A percentile compares a stretch with the other conserved stretches of the same genome.
Conservation (phyloP, 2,329 filamentous ascomycete genomes). For the Pseudogymnoascus verrucosus region DNA sequence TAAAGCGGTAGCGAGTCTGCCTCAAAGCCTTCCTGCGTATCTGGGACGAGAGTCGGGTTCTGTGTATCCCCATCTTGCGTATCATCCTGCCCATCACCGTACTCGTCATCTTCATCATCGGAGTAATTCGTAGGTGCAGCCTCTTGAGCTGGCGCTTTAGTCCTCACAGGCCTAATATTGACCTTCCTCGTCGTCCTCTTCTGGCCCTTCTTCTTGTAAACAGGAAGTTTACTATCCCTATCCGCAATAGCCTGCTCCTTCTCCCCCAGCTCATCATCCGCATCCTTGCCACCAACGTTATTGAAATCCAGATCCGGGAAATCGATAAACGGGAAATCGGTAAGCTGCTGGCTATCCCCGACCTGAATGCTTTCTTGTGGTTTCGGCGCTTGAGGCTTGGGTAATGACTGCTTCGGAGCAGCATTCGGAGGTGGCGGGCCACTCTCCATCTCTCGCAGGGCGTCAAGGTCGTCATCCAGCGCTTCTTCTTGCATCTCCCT, state of each 20-base stretch:
- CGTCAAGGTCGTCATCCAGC: constrained; percentile 66
- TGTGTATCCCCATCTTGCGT: constrained; percentile 28
- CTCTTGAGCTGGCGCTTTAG: constrained; percentile 37
- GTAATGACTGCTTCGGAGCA: constrained; percentile 16
- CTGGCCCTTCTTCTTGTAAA: constrained; percentile 77
- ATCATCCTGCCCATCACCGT: constrained; percentile 33
- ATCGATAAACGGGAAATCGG: constrained; percentile 57
- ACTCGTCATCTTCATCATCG: constrained; percentile 27
- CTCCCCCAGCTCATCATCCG: constrained; percentile 44
- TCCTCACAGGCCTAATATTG: constrained; percentile 51
- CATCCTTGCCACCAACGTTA: constrained; percentile 31
- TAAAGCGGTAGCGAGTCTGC: background rate
- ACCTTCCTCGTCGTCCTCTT: constrained; percentile 67
- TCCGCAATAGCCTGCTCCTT: constrained; percentile 31
- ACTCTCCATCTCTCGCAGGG: constrained; percentile 60
- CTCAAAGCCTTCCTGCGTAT: constrained; percentile 13
- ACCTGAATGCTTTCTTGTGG: constrained; percentile 32
- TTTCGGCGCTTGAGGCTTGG: background rate
- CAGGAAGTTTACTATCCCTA: constrained; percentile 48
- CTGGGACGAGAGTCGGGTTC: constrained; percentile 13
- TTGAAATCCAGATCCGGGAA: background rate
- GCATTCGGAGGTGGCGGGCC: constrained; percentile 19
- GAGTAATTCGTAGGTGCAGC: constrained; percentile 24
- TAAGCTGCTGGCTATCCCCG: constrained; percentile 36
- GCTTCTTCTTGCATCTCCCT: constrained; percentile 61